Evolutionary conservation across 2,329 filamentous ascomycete species (phyloP).

Genomic region (Orbilia ellipsospora): DNA sequence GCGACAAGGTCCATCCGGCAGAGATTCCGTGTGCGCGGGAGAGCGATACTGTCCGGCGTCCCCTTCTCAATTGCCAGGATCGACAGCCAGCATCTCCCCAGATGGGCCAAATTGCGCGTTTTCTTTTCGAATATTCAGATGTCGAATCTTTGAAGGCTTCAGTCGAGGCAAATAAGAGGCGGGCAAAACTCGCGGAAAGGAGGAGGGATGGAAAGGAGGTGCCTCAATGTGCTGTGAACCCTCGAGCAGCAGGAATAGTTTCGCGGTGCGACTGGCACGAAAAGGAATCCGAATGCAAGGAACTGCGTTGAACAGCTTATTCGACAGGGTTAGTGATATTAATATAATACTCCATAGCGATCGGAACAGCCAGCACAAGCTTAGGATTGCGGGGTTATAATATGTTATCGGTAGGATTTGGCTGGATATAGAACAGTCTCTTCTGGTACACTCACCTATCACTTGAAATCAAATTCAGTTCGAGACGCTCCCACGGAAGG

Average conservation of each 20-base stretch:
- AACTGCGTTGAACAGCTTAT: conserved; percentile 47
- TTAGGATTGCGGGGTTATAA: conserved; percentile 33
- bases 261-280: conserved; percentile 22
- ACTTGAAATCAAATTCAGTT: conserved; percentile 2
- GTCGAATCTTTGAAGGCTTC: background rate
- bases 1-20: conserved; percentile 55
- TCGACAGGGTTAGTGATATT: conserved; percentile 47
- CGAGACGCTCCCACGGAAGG: conserved; percentile 25
- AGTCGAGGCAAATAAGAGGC: background rate
- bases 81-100: conserved; percentile 51
- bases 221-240: conserved; percentile 1
- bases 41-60: conserved; percentile 47
- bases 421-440: no score
- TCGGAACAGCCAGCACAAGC: background rate
- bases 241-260: conserved; percentile 31
- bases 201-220: conserved; percentile 17
- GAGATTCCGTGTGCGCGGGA: conserved; percentile 54
- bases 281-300: conserved; percentile 26
- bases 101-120: conserved; percentile 38
- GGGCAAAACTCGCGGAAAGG: conserved; percentile 14
- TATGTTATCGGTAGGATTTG: no score
- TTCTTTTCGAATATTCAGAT: conserved; percentile 17
- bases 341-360: conserved; percentile 20
- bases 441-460: conserved; percentile 12
- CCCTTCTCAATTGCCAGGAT: conserved; percentile 49